Percentiles rank a stretch among this genome's conserved stretches.
Conservation (phyloP, 1,284 basidiomycete genomes). For the Ganoderma sinense region DNA sequence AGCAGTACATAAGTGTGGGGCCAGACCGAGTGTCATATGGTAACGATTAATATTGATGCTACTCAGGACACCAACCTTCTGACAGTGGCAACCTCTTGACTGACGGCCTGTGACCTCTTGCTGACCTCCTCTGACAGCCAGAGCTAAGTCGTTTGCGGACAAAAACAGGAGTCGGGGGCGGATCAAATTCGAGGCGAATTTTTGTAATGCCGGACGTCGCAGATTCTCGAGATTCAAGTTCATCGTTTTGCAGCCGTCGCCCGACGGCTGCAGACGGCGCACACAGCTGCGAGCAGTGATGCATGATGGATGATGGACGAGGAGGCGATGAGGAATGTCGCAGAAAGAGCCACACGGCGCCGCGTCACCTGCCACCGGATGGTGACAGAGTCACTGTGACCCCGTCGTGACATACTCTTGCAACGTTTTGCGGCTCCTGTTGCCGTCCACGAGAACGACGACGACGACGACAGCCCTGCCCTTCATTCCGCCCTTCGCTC, state of each 20-base stretch:
- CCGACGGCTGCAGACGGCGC: not conserved
- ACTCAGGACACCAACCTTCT: not conserved
- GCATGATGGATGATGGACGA: not conserved
- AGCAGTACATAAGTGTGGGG: not conserved
- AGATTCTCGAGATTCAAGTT: not conserved
- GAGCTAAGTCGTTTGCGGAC: not conserved
- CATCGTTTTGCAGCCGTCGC: not conserved
- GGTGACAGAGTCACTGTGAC: constrained; percentile 1
- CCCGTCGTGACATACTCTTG: not conserved
- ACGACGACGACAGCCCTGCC: constrained; percentile 22
- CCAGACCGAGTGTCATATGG: not conserved
- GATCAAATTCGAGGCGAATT: not conserved
- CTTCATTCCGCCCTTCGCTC: constrained; percentile 19
- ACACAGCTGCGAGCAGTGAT: not conserved
- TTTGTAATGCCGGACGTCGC: not conserved
- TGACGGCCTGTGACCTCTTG: too few species aligned
- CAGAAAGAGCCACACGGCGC: not conserved
- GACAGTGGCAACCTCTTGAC: not conserved
- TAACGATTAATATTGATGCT: not conserved
- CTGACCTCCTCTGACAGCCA: not conserved
- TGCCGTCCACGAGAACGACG: constrained; percentile 4
- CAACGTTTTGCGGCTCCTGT: not conserved
- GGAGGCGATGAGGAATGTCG: not conserved
- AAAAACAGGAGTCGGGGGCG: not conserved
- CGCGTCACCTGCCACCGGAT: not conserved